phyloP scores from a whole-genome alignment of 306 rosid genomes.

The Mucuna pruriens region DNA sequence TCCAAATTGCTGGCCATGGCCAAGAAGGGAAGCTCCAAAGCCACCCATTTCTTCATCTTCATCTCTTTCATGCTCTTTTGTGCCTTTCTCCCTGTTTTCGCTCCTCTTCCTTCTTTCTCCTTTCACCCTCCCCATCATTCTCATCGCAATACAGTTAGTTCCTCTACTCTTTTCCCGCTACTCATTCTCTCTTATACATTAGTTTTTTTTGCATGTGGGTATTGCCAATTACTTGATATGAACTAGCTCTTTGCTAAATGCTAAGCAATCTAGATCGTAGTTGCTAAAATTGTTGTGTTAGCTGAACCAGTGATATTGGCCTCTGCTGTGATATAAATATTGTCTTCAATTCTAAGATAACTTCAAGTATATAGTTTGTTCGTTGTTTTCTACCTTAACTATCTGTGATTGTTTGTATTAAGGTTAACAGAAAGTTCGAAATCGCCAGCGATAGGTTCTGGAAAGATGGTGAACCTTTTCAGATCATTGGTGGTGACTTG shows the following conservation, averaged over 20 bases:
- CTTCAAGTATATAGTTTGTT: background rate
- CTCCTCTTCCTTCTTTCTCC: conserved; percentile 61
- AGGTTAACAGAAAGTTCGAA: conserved; percentile 67
- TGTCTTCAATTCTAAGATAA: conserved; percentile 13
- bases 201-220: background rate
- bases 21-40: conserved; percentile 47
- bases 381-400: conserved; percentile 1
- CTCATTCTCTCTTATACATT: background rate
- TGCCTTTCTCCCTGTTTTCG: conserved; percentile 60
- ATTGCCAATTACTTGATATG: conserved; percentile 6
- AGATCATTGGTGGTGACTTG: conserved; percentile 92
- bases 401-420: conserved; percentile 34
- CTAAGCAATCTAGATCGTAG: background rate
- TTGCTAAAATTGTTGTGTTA: background rate
- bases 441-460: conserved; percentile 76
- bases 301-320: background rate
- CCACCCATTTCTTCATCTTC: conserved; percentile 52
- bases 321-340: background rate
- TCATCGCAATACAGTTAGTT: conserved; percentile 44
- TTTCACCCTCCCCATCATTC: conserved; percentile 43
- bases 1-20: conserved; percentile 62
- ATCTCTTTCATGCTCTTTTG: conserved; percentile 49
- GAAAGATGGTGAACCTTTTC: conserved; percentile 85
- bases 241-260: background rate
- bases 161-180: conserved; percentile 34